Base-by-base conservation (phyloP, 306 rosid genomes). In the Hylodesmum podocarpum region DNA sequence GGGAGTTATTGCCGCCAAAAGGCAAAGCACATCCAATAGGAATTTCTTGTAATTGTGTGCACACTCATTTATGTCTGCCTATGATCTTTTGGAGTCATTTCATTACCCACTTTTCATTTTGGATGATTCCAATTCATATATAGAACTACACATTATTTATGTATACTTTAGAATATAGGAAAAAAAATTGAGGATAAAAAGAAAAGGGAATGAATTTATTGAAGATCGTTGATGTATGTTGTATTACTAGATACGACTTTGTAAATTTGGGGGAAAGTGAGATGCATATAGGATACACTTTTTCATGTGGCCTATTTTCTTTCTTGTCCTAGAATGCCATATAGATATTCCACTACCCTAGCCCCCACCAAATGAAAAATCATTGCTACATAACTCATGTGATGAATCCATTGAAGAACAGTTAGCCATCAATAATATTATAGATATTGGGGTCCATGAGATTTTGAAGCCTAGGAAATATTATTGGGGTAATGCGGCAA, bases 71-170 rank as follows among this genome's bases (percentile, higher is more conserved):
- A 3, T 46, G 54, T 54, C 58, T 31, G 21, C 50, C 70, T 66
- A 0, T 78, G 24, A 19, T 4, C 22, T 73, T 43, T 44, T 53
- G 73, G 57, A 44, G 28, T 82, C 80, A 78, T 66, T 65, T 49
- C 59, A 58, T 73, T 28, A 6, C 69, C 62, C 59, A 15, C 58
- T 67, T 66, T 78, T 58, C 62, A 18, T 40, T 66, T 76, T 65
- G 70, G 66, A 77, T 77, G 79, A 82, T 82, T 82, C 76, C 82
- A 44, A 31, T 64, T 63, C 43, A 55, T 29, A 55, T 29, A 16
- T 53, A 47, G 51, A 50, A 66, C 39, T 73, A 37, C 28, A 4
- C 15, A 22, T 8, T 54, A 19, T 25, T 51, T 39, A 16, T 39
- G 9, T 57, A 49, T 64, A 25, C 33, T 70, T 81, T 62, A 76